Evolutionary conservation across 2,329 filamentous ascomycete genomes (phyloP), one percentile per base, ranked within the genome.

Genomic region (Pseudocercospora macadamiae): DNA sequence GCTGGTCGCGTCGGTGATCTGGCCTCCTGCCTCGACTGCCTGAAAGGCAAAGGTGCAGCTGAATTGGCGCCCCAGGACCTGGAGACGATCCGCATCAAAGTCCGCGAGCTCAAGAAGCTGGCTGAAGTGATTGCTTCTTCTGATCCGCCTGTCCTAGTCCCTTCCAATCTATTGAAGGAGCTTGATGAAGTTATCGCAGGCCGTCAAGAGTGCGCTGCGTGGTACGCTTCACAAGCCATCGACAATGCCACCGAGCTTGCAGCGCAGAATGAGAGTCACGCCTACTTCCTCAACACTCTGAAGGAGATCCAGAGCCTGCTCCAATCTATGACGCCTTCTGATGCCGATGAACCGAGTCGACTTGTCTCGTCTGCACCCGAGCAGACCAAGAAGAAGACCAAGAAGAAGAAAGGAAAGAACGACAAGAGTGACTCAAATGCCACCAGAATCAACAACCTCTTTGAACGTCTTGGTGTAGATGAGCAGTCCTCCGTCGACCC

Each of bases 371-470:
- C n/a, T n/a, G n/a, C n/a, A n/a, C n/a, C n/a, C n/a, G n/a, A n/a
- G n/a, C n/a, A n/a, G n/a, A n/a, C n/a, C 14, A 18, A 25, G 25
- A 21, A 30, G 7, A 44, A 37, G 19, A 36, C 6, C 7, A 51
- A 51, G 28, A 57, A 45, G 28, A 47, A 55, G n/a, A 10, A 7
- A 25, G 28, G 12, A 23, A 16, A 39, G 25, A 36, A 54, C 5
- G 2, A 52, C 37, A 23, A 30, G n/a, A n/a, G n/a, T n/a, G n/a
- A n/a, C n/a, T n/a, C n/a, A n/a, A n/a, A n/a, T n/a, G n/a, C n/a
- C n/a, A n/a, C n/a, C n/a, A n/a, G n/a, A 14, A 14, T 57, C n/a
- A 3, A 19, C 18, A 57, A 57, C 37, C 25, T 57, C 3, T 57
- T 57, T 26, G 47, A 52, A 9, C 26, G 23, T 23, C 36, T 57